Evolutionary conservation across 257 asterid genomes (phyloP), one percentile per base, ranked within the genome.

Genomic region (Plantago ovata): DNA sequence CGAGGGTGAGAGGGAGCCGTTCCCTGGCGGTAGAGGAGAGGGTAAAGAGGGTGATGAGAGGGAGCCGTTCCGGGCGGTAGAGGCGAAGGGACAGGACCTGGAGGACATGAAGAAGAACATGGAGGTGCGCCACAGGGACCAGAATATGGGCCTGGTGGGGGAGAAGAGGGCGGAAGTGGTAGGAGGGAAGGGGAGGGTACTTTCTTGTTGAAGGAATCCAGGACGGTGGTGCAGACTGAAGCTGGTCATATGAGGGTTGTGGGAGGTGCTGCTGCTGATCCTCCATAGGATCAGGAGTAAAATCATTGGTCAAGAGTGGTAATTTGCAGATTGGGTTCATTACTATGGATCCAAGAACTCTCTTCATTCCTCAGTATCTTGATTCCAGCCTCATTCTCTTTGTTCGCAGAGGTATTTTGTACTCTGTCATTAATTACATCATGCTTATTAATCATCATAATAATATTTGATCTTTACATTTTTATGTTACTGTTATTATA

Each of bases 331-430:
- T 89, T 47, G 94, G 89, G 0, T 85, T 89, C 73, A 84, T 88
- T 10, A 84, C 95, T 0, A 88, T 92, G 98, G 97, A 92, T 68
- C 97, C 97, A 1, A 70, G 61, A 6, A 69, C 68, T 66, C 78
- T 92, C 9, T 82, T 92, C 80, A 64, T 88, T 38, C 98, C 98
- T 74, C 98, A 88, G 73, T 88, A 85, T 41, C 77, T 92, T 41
- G 96, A 88, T 78, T 75, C 94, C 55, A 73, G 71, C 67, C 79
- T 86, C 68, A 72, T 84, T 41, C 77, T 92, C 82, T 82, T 86
- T 77, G 14, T 92, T 53, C 80, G 84, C 56, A 62, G 79, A 74
- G 98, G 98, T 87, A 10, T 36, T 6, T 24, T n/a, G n/a, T n/a
- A n/a, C n/a, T n/a, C n/a, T n/a, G n/a, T n/a, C n/a, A n/a, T n/a